phyloP scores from a whole-genome alignment of 2,329 filamentous ascomycete species.

The Penicillium digitatum region DNA sequence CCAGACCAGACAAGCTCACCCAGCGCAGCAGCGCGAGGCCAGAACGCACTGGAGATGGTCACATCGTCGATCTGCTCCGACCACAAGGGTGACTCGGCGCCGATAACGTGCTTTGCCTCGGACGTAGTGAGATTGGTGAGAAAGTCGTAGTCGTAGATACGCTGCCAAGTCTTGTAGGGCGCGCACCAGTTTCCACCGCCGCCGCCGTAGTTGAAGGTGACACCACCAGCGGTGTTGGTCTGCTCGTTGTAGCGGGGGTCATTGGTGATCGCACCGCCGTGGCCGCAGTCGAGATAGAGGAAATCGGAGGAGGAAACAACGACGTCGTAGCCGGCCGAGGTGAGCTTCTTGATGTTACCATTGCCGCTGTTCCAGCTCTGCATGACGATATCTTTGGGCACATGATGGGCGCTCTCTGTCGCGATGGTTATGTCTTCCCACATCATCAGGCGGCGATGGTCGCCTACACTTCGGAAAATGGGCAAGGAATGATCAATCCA shows the following conservation, averaged over 20 bases:
- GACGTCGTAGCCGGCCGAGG: constrained; percentile 50
- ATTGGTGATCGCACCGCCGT: constrained; percentile 53
- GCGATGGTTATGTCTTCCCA: constrained; percentile 54
- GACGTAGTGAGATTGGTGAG: constrained; percentile 46
- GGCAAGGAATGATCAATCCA: constrained; percentile 53
- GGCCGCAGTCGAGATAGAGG: constrained; percentile 56
- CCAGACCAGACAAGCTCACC: constrained; percentile 56
- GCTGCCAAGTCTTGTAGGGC: constrained; percentile 59
- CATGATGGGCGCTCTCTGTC: constrained; percentile 44
- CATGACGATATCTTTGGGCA: constrained; percentile 52
- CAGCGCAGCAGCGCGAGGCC: constrained; percentile 56
- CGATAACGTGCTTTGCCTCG: constrained; percentile 50
- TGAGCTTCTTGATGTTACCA: constrained; percentile 51
- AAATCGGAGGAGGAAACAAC: constrained; percentile 56
- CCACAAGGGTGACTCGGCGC: constrained; percentile 53
- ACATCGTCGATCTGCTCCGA: constrained; percentile 55
- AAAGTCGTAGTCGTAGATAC: constrained; percentile 59
- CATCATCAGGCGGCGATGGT: constrained; percentile 53
- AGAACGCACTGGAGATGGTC: constrained; percentile 50
- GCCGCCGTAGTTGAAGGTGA: constrained; percentile 55
- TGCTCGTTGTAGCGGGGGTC: constrained; percentile 55
- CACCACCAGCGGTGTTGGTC: constrained; percentile 47
- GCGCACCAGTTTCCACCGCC: constrained; percentile 55
- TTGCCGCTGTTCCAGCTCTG: constrained; percentile 56
- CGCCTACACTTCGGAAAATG: constrained; percentile 44